phyloP scores from a whole-genome alignment of 164 flowering plant species.

The Nymphaea thermarum region DNA sequence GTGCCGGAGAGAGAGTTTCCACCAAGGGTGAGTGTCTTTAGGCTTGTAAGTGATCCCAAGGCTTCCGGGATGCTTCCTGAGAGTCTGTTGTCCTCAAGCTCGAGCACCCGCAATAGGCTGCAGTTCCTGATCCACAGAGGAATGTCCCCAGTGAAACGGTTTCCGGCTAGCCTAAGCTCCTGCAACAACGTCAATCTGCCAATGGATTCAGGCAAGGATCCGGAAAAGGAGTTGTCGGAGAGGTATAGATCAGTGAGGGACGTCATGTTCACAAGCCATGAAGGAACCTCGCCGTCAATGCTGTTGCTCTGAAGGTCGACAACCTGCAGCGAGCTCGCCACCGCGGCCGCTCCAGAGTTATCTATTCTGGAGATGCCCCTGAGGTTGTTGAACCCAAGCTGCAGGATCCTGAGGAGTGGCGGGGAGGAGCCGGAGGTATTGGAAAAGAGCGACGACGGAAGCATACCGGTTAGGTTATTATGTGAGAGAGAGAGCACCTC shows the following conservation, averaged over 20 bases:
- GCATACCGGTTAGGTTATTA: slow-evolving; percentile 49
- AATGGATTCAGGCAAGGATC: slow-evolving; percentile 29
- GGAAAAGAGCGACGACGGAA: slow-evolving; percentile 41
- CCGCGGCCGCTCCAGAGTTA: slow-evolving; percentile 5
- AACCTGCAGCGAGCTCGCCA: slow-evolving; percentile 34
- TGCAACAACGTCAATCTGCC: slow-evolving; percentile 31
- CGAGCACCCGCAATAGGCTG: slow-evolving; percentile 33
- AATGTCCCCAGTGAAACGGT: slow-evolving; percentile 38
- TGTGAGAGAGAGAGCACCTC: slow-evolving; percentile 53
- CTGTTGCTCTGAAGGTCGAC: slow-evolving; percentile 52
- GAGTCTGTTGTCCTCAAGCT: slow-evolving; percentile 43
- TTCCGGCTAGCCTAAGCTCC: slow-evolving; percentile 54
- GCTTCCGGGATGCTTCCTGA: slow-evolving; percentile 39
- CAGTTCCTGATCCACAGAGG: slow-evolving; percentile 33
- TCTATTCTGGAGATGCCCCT: slow-evolving; percentile 35
- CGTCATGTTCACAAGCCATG: slow-evolving; percentile 33
- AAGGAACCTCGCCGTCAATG: slow-evolving; percentile 45
- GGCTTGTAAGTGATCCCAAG: slow-evolving; percentile 21
- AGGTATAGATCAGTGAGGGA: slow-evolving; percentile 34
- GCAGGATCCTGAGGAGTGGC: slow-evolving; percentile 32
- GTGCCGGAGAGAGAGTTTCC: slow-evolving; percentile 46
- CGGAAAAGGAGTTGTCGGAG: slow-evolving; percentile 37
- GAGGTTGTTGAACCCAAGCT: slow-evolving; percentile 61
- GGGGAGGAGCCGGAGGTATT: slow-evolving; percentile 29
- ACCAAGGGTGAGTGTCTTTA: slow-evolving; percentile 38